These are phyloP conservation scores for Coleophoma crateriformis DNA, from an alignment of 2,329 filamentous ascomycete species.

Conservation along the genomic window DNA sequence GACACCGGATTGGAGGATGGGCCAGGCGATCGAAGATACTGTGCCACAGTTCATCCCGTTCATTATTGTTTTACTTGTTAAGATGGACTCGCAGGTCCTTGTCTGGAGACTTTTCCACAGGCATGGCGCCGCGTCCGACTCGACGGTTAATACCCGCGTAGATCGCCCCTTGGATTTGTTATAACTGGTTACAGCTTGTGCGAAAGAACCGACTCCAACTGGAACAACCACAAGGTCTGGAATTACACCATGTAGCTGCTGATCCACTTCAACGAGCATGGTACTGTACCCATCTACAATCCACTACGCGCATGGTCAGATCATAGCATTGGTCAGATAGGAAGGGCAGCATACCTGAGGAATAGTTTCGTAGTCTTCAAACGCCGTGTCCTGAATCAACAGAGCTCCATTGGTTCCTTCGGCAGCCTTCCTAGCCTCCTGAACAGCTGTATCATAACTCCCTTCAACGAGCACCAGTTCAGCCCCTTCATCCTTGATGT, in stretches of 20 bases:
- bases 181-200: conserved; percentile 61
- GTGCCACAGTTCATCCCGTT: conserved; percentile 46
- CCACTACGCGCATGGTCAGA: conserved; percentile 38
- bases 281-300: conserved; percentile 75
- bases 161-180: conserved; percentile 43
- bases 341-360: conserved; percentile 38
- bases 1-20: conserved; percentile 33
- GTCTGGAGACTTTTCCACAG: conserved; percentile 44
- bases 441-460: conserved; percentile 60
- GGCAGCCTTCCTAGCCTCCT: conserved; percentile 38
- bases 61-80: conserved; percentile 40
- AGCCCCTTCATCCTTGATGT: conserved; percentile 59
- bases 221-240: conserved; percentile 54
- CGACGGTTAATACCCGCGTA: conserved; percentile 56
- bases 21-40: conserved; percentile 39
- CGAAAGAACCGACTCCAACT: conserved; percentile 68
- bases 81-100: conserved; percentile 29
- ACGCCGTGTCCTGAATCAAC: conserved; percentile 64
- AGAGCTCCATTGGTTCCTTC: conserved; percentile 37
- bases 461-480: conserved; percentile 47
- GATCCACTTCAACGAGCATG: conserved; percentile 63
- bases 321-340: neutral
- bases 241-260: conserved; percentile 42
- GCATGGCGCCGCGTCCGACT: conserved; percentile 60
- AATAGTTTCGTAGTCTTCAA: conserved; percentile 60